Evolutionary conservation across 345 rosid species (phyloP).

Genomic region (Citrus inodora): DNA sequence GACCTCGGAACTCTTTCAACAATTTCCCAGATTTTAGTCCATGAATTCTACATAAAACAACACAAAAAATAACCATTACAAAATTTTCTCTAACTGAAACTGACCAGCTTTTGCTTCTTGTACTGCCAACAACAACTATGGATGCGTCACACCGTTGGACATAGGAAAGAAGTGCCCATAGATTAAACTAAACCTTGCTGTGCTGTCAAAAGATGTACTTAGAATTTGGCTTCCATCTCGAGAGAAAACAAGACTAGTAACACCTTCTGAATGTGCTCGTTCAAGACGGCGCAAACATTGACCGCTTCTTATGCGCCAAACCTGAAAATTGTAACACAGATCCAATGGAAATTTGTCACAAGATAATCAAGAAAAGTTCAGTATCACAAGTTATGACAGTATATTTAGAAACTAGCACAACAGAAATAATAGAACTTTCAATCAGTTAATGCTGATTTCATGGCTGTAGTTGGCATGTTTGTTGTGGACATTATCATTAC

Average conservation of each 20-base stretch:
- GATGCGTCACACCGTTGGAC: neutral
- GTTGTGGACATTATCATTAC: neutral
- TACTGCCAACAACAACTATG: neutral
- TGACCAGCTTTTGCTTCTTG: neutral
- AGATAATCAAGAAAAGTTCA: neutral
- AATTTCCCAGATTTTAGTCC: constrained; percentile 95
- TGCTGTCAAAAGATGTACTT: constrained; percentile 89
- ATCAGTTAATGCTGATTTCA: neutral
- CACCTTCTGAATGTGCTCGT: constrained; percentile 93
- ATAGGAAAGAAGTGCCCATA: constrained; percentile 2
- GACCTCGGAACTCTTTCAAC: constrained; percentile 96
- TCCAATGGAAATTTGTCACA: neutral
- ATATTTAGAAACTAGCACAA: neutral
- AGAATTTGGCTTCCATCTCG: constrained; percentile 96
- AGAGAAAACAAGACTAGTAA: constrained; percentile 87
- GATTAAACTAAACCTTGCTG: constrained; percentile 61
- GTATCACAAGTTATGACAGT: neutral
- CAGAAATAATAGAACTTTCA: neutral
- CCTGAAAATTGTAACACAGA: constrained; percentile 43
- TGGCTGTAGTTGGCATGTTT: neutral
- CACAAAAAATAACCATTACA: neutral
- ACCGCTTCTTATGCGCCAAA: constrained; percentile 95
- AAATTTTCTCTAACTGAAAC: neutral
- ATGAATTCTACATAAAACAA: constrained; percentile 62
- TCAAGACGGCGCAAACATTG: constrained; percentile 92